phyloP scores from a whole-genome alignment of 2,329 filamentous ascomycete species.

The Alternaria arborescens region DNA sequence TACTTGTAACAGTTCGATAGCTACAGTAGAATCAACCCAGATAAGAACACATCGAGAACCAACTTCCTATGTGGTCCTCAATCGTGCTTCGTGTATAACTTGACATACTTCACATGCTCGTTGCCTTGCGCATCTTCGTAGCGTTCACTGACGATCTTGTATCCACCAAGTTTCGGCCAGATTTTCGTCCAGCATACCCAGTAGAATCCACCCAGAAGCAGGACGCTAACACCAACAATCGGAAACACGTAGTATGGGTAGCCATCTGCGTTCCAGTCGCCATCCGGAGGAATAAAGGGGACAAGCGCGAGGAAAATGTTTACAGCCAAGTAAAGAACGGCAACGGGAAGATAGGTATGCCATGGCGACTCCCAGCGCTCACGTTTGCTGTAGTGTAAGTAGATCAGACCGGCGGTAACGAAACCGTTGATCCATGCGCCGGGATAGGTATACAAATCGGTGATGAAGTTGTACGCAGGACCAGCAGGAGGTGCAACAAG shows the following conservation, averaged over 20 bases:
- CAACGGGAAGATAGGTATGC: conserved; percentile 48
- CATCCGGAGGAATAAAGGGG: conserved; percentile 54
- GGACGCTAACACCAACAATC: conserved; percentile 53
- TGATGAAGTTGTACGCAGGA: conserved; percentile 73
- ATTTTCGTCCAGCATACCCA: conserved; percentile 37
- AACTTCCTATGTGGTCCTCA: not conserved
- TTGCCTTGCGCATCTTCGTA: conserved; percentile 39
- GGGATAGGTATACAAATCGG: conserved; percentile 59
- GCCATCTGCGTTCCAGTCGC: conserved; percentile 52
- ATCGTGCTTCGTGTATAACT: conserved; percentile 42
- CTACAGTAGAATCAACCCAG: not conserved
- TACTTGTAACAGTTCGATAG: not conserved
- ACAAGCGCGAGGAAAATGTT: conserved; percentile 55
- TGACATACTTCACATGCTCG: conserved; percentile 46
- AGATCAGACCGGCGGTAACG: conserved; percentile 47
- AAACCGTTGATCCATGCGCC: conserved; percentile 51
- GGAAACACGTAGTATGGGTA: conserved; percentile 58
- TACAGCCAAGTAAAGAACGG: conserved; percentile 51
- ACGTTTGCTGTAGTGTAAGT: conserved; percentile 45
- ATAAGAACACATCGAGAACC: not conserved
- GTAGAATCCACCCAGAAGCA: conserved; percentile 51
- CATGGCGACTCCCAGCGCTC: conserved; percentile 51
- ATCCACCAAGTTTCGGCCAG: conserved; percentile 39
- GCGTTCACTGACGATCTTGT: conserved; percentile 43
- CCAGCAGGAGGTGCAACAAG: conserved; percentile 73